Evolutionary conservation across 495 filamentous ascomycete species (phyloP), one percentile per base, ranked within the genome.

Genomic region (Lindgomyces ingoldianus): DNA sequence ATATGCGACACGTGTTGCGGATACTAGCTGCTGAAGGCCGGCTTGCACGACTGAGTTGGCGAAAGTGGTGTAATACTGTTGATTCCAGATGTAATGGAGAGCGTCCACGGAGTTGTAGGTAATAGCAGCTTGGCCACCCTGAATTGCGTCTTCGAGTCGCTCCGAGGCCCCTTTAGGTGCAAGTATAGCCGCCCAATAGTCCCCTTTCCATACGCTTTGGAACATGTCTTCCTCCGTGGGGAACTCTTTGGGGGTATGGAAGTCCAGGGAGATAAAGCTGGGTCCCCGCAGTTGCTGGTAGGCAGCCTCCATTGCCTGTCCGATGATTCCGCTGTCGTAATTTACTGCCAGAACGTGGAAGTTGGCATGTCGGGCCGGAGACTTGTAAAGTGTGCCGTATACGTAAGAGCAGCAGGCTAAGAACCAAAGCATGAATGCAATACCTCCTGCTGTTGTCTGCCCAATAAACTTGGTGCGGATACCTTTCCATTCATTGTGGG

Each of bases 31-130:
- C 14, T 55, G 14, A n/a, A 66, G 36, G 19, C 57, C 57, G 25
- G 45, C 24, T 44, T 61, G 47, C 19, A 66, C 24, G 14, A 55
- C 49, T 21, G 49, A 47, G 4, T 60, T 19, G 14, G 63, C 30
- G 48, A 55, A 66, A 3, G 63, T 29, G n/a, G 56, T 54, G 29
- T 66, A 66, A 22, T 53, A 53, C 24, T 66, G 47, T 48, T 66
- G 63, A 49, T 66, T 66, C 63, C 63, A 66, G 21, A 61, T 30
- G 24, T 59, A 66, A 41, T 54, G 50, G 12, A 66, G 44, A 6
- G 63, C 63, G 21, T 61, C 22, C n/a, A 18, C 19, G 11, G 63
- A 22, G 19, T 61, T 33, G 27, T 66, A 66, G 4, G 36, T 21
- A 42, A 21, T 29, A 0, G 63, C 56, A 1, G 48, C 57, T 0